Conservation (phyloP, 2,329 filamentous ascomycete genomes). For the Stagonosporopsis chrysanthemi region DNA sequence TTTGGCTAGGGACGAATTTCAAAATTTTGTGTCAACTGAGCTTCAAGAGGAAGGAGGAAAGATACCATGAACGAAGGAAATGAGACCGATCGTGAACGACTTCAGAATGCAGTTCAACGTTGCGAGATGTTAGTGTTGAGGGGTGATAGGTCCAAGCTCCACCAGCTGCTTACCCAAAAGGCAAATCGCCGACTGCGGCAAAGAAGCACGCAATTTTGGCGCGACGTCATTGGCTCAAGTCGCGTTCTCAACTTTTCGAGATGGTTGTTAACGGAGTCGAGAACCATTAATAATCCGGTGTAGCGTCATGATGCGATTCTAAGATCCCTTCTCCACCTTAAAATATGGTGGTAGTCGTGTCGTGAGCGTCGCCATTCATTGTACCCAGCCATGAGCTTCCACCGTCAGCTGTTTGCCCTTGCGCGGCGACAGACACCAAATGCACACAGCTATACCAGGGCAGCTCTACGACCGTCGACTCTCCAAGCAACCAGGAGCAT, state of each 20-base stretch:
- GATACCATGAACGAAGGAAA: no score
- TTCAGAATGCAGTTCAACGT: no score
- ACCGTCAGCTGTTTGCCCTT: constrained; percentile 37
- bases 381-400: constrained; percentile 38
- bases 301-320: constrained; percentile 9
- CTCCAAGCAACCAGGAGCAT: constrained; percentile 31
- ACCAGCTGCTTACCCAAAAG: constrained; percentile 7
- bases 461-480: constrained; percentile 16
- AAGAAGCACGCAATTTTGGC: constrained; percentile 18
- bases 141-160: constrained; percentile 4
- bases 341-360: constrained; percentile 1
- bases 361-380: constrained; percentile 6
- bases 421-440: constrained; percentile 28
- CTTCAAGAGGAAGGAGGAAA: no score
- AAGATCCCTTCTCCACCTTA: constrained; percentile 9
- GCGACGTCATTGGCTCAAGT: constrained; percentile 13
- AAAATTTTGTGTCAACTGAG: no score
- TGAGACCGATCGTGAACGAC: no score
- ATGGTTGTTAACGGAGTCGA: constrained; percentile 11
- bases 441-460: constrained; percentile 14
- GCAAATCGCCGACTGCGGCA: constrained; percentile 11
- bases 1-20: no score
- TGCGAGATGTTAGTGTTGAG: not conserved
- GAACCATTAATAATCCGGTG: constrained; percentile 13
- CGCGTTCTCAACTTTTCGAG: constrained; percentile 2